Base-by-base conservation (phyloP, 148 eudicot genomes). In the Mesembryanthemum crystallinum region DNA sequence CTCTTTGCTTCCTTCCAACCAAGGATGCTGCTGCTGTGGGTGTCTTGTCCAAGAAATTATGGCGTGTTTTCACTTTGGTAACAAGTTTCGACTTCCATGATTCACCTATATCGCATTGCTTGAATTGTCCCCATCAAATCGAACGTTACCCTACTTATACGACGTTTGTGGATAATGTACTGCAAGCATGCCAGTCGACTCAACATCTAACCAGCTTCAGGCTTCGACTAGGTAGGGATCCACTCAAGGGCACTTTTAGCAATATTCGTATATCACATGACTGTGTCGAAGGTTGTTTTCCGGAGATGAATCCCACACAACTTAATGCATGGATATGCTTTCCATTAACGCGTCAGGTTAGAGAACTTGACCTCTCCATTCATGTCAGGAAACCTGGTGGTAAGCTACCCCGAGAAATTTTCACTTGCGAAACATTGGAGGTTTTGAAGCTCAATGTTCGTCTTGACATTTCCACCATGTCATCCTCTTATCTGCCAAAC, bases 1-100 rank as follows among this genome's bases (percentile, higher is more conserved):
- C n/a, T n/a, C n/a, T 77, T 17, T 71, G 70, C n/a, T 71, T 25
- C 20, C 75, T 77, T 62, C 61, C 78, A 20, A 74, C 75, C 2
- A 80, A 80, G 67, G 78, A 75, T 62, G 78, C 70, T 10, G 71
- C 51, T 21, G 68, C 24, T 58, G 63, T 74, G 17, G 24, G 64
- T 47, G 61, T 62, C 49, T 61, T 49, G 66, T 79, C 39, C 78
- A 4, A 79, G 8, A 15, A 70, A 62, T 27, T 74, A 73, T 2
- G 39, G 71, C 14, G 1, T 8, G 10, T 24, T 14, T 77, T 72
- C 64, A 60, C 75, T 9, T 60, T 33, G 8, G n/a, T 81, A 62
- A 32, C 78, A 27, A 30, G 24, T 28, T 62, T 81, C 33, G 68
- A 76, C 25, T 58, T 76, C 21, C 42, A 76, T 59, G 77, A 72